Evolutionary conservation across 2,329 filamentous ascomycete species (phyloP).

Genomic region (Plectosphaerella sp.): DNA sequence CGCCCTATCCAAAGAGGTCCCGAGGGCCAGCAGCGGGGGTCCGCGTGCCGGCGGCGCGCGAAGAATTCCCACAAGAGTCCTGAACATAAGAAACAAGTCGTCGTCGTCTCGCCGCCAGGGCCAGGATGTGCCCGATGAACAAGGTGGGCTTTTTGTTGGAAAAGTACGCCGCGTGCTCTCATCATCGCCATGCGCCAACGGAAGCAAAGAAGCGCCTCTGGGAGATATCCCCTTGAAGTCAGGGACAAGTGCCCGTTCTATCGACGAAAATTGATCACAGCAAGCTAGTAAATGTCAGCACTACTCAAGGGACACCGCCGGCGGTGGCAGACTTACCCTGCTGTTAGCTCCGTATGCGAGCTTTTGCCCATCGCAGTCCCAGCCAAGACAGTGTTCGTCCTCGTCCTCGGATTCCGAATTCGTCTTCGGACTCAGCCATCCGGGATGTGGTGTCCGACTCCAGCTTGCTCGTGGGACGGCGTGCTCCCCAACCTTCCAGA

Average conservation of each 20-base stretch:
- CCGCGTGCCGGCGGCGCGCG: too few relatives aligned
- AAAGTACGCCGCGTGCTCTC: not conserved
- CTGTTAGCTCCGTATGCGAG: conserved; percentile 61
- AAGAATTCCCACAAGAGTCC: too few relatives aligned
- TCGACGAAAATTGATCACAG: conserved; percentile 46
- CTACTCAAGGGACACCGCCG: not conserved
- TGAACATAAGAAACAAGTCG: too few relatives aligned
- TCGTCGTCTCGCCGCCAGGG: too few relatives aligned
- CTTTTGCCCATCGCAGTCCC: conserved; percentile 58
- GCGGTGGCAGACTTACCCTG: conserved; percentile 40
- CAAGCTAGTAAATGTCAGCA: conserved; percentile 28
- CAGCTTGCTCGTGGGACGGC: conserved; percentile 56
- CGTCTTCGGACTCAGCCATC: conserved; percentile 54
- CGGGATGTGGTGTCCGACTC: conserved; percentile 49
- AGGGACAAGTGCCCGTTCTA: conserved; percentile 12
- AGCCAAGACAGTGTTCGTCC: conserved; percentile 56
- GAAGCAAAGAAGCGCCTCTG: not conserved
- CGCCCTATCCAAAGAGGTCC: too few relatives aligned
- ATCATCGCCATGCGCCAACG: not conserved
- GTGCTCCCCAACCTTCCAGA: conserved; percentile 61
- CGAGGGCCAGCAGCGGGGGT: too few relatives aligned
- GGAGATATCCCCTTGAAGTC: not conserved
- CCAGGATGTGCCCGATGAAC: too few relatives aligned
- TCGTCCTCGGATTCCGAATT: conserved; percentile 52
- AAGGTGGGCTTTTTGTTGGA: too few relatives aligned